A percentile compares a stretch with the other conserved stretches of the same genome.
Conservation (phyloP, 305 asterid genomes). For the Solanum hybrid region DNA sequence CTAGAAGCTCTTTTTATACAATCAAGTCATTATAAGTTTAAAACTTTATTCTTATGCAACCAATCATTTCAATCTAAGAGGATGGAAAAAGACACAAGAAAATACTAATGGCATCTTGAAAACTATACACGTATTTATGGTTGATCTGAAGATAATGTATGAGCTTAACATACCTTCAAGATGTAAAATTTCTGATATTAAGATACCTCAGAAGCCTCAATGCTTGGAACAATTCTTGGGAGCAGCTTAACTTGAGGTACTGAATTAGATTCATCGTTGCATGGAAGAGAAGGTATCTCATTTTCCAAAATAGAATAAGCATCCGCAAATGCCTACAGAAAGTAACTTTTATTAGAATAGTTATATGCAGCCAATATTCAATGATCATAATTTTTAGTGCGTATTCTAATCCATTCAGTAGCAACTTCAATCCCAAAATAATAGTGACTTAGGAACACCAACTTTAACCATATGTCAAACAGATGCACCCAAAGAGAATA, state of each 20-base stretch:
- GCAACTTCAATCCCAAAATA: neutral
- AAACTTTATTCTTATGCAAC: neutral
- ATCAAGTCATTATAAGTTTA: neutral
- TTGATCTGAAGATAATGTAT: neutral
- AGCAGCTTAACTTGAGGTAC: slow-evolving; percentile 54
- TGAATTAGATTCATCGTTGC: slow-evolving; percentile 35
- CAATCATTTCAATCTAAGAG: neutral
- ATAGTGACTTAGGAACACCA: neutral
- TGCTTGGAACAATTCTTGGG: slow-evolving; percentile 85
- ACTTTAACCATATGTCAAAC: neutral
- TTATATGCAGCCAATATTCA: neutral
- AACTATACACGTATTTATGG: neutral
- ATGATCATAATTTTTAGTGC: neutral
- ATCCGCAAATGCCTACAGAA: slow-evolving; percentile 92
- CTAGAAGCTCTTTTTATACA: neutral
- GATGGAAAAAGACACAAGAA: neutral
- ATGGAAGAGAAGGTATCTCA: slow-evolving; percentile 44
- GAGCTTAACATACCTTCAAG: slow-evolving; percentile 10
- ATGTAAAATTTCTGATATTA: slow-evolving; percentile 17
- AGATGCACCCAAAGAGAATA: neutral
- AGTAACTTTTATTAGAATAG: neutral
- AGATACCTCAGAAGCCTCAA: slow-evolving; percentile 49
- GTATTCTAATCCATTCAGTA: neutral
- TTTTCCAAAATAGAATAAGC: slow-evolving; percentile 83
- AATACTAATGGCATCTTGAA: neutral